Evolutionary conservation across 331 rosid genomes (phyloP), one percentile per base, ranked within the genome.

Genomic region (Ulmus americana): DNA sequence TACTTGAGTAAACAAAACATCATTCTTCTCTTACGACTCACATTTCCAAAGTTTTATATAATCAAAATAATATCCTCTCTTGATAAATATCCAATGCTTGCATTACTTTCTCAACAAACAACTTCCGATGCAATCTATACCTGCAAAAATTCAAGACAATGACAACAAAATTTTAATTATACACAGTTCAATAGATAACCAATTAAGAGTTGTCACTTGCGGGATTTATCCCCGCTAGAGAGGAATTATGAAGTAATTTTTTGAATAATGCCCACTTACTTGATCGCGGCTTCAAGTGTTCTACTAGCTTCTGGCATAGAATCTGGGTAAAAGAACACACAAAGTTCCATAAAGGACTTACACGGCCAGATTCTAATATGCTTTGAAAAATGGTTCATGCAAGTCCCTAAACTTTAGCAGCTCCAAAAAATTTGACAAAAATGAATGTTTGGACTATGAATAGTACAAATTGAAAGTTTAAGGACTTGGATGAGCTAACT

Each of bases 51-150:
- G 5, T 54, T 22, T 16, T 54, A 3, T 55, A 6, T 49, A 12
- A 72, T 86, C 77, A 88, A 75, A 92, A 85, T 40, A 92, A 71
- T 70, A 92, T 75, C 69, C 79, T 64, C 60, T 83, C 95, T 74
- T 80, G 95, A 80, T 90, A 90, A 41, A 85, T 65, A 67, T 82
- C 97, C 81, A 87, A 69, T 58, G 97, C 84, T 52, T 76, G 81
- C 52, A 85, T 76, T 50, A 82, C 74, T 77, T 90, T 90, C 76
- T 81, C 87, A 6, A 87, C 67, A 41, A 83, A 83, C 77, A 84
- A 75, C 70, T 88, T 92, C 70, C 94, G 61, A 67, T 92, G 95
- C 86, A 88, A 82, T 57, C 97, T 84, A 64, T 85, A 88, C 79
- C 97, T 92, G 96, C 84, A 76, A 6, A 66, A 61, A 45, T 53